Evolutionary conservation across 805 yeast species (phyloP).

Genomic region (Kazachstania viticola): DNA sequence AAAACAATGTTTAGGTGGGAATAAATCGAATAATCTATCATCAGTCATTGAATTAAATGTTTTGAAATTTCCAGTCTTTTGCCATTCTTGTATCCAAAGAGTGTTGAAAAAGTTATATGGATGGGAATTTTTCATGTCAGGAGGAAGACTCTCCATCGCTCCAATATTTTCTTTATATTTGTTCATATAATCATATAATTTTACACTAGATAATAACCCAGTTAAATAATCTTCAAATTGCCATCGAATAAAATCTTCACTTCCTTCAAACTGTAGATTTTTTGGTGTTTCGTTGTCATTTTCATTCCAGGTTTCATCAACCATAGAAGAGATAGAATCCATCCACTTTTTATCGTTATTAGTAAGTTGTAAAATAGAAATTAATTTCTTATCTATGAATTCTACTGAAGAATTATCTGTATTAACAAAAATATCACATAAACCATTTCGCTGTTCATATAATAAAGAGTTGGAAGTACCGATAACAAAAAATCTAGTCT

Average conservation of each 20-base stretch:
- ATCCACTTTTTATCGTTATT: slow-evolving; percentile 69
- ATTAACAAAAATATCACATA: slow-evolving; percentile 64
- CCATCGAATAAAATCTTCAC: slow-evolving; percentile 80
- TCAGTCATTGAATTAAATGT: slow-evolving; percentile 49
- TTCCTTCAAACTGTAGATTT: slow-evolving; percentile 46
- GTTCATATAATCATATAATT: slow-evolving; percentile 49
- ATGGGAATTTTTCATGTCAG: slow-evolving; percentile 21
- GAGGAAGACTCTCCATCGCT: slow-evolving; percentile 24
- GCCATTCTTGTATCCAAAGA: slow-evolving; percentile 43
- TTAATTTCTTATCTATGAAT: slow-evolving; percentile 32
- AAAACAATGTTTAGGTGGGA: slow-evolving; percentile 35
- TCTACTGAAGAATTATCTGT: slow-evolving; percentile 43
- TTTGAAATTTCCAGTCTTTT: slow-evolving; percentile 39
- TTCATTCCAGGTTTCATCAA: slow-evolving; percentile 33
- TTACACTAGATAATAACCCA: slow-evolving; percentile 60
- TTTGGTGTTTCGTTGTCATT: slow-evolving; percentile 31
- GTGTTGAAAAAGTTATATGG: slow-evolving; percentile 33
- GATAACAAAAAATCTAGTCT: slow-evolving; percentile 53
- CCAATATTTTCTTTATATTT: slow-evolving; percentile 28
- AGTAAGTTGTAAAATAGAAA: slow-evolving; percentile 35
- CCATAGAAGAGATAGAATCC: slow-evolving; percentile 41
- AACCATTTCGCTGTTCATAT: slow-evolving; percentile 46
- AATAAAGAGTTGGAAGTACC: slow-evolving; percentile 85
- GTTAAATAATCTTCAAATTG: slow-evolving; percentile 85
- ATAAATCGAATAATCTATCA: slow-evolving; percentile 55